These are phyloP conservation scores for Russula compacta DNA, from an alignment of 768 basidiomycete genomes.

Conservation along the genomic window DNA sequence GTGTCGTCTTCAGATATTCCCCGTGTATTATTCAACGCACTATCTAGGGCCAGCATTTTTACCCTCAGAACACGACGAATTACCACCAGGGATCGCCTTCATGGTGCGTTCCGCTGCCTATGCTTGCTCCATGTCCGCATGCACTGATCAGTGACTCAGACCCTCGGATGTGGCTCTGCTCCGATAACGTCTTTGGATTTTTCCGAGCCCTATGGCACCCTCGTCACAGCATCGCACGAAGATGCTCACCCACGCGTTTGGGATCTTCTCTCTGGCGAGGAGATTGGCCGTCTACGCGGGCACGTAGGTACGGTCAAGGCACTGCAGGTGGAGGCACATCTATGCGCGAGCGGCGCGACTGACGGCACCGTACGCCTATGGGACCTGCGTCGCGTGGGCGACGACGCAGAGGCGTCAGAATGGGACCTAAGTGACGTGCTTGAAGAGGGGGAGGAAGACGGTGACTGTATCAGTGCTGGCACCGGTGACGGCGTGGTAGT, in stretches of 20 bases:
- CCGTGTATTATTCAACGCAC: background rate
- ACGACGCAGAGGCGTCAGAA: constrained; percentile 51
- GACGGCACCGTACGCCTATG: constrained; percentile 83
- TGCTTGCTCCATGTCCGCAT: background rate
- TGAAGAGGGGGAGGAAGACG: constrained; percentile 49
- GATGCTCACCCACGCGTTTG: constrained; percentile 86
- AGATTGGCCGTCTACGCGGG: constrained; percentile 77
- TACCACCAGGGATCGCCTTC: constrained; percentile 91
- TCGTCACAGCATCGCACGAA: constrained; percentile 80
- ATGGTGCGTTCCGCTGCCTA: constrained; percentile 54
- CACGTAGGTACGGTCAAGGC: constrained; percentile 78
- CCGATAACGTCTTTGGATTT: constrained; percentile 89
- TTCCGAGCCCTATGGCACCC: constrained; percentile 90
- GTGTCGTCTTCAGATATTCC: background rate
- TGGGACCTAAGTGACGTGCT: constrained; percentile 50
- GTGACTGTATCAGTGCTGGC: constrained; percentile 23
- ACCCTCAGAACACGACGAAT: constrained; percentile 93
- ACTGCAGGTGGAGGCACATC: constrained; percentile 84
- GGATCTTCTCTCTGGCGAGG: constrained; percentile 86
- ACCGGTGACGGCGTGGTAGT: constrained; percentile 26
- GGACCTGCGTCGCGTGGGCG: constrained; percentile 82
- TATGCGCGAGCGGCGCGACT: constrained; percentile 85
- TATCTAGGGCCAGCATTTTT: constrained; percentile 80
- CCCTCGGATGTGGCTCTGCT: constrained; percentile 68
- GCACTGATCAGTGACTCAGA: constrained; percentile 38